Base-by-base conservation (phyloP, 768 basidiomycete genomes). In the Porpolomopsis calyptriformis region DNA sequence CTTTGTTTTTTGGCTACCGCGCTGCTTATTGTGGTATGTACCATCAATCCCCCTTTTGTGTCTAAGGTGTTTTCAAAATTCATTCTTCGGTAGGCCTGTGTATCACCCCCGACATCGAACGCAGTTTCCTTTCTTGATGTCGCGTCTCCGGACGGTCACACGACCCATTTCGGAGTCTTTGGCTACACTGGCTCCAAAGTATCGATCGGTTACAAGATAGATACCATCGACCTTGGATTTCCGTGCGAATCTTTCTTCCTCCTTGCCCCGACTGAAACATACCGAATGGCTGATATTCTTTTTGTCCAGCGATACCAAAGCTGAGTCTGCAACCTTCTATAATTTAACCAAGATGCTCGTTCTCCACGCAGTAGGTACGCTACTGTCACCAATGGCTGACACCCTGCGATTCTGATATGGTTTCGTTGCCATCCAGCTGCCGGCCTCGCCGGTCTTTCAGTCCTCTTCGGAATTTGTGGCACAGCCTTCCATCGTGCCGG, bases 101-200 rank as follows among this genome's bases (percentile, higher is more conserved):
- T 88, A 18, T 81, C 83, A 12, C 63, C 74, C 41, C 85, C 87
- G 39, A 84, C 79, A 53, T 90, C 86, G 88, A 57, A 81, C 34
- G 57, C 58, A 19, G 67, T 90, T 37, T 80, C 74, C 16, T 88
- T 85, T 67, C 70, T 91, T 34, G 63, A 76, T 43, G 76, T 76
- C 19, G 65, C 64, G 6, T 51, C 58, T 14, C 22, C 40, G 9
- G 68, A 64, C 4, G 58, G 59, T 19, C n/a, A 42, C 11, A 49
- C 64, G 54, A 66, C 65, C 47, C 71, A 71, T 49, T 89, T 80
- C 54, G 88, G 88, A 53, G 74, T 82, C n/a, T 86, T 87, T 57
- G 87, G 87, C 3, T 78, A 70, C 62, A 84, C 83, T 11, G 82
- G 80, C 14, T 74, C 73, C 14, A 39, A 56, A 16, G 57, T 63